phyloP scores from a whole-genome alignment of 169 alveolate species.

The Eimeria tenella region DNA sequence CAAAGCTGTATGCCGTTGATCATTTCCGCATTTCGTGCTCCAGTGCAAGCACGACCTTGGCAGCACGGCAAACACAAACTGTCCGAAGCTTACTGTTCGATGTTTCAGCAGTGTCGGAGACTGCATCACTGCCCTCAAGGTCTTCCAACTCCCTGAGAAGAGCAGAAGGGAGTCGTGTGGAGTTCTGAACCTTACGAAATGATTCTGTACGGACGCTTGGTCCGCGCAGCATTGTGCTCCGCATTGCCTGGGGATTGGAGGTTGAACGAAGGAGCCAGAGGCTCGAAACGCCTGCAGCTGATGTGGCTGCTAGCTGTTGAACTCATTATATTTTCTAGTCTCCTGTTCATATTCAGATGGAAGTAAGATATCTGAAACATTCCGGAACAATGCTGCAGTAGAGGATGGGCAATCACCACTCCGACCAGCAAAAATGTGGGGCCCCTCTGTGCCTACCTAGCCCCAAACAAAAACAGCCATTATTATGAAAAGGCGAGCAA shows the following conservation, averaged over 20 bases:
- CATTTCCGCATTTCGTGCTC: no score
- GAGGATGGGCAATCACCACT: no score
- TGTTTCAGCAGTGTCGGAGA: background rate
- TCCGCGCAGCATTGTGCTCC: background rate
- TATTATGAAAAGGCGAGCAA: no score
- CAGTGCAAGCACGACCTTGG: no score
- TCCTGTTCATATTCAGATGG: no score
- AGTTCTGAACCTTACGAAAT: background rate
- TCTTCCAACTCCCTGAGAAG: conserved; percentile 43
- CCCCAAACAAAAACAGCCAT: no score
- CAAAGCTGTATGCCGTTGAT: background rate
- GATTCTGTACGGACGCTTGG: conserved; percentile 19
- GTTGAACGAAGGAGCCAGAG: background rate
- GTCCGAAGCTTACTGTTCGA: background rate
- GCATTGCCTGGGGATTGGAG: background rate
- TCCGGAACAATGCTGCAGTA: no score
- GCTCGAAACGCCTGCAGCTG: background rate
- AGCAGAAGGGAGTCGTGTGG: conserved; percentile 54
- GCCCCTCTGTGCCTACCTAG: no score
- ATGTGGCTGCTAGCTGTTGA: background rate
- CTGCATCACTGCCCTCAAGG: background rate
- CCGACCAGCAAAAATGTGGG: no score
- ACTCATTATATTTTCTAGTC: no score
- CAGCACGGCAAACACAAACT: no score
- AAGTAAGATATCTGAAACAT: no score